These are phyloP conservation scores for Exsudoporus floridanus DNA, from an alignment of 1,284 basidiomycete species.

Conservation along the genomic window DNA sequence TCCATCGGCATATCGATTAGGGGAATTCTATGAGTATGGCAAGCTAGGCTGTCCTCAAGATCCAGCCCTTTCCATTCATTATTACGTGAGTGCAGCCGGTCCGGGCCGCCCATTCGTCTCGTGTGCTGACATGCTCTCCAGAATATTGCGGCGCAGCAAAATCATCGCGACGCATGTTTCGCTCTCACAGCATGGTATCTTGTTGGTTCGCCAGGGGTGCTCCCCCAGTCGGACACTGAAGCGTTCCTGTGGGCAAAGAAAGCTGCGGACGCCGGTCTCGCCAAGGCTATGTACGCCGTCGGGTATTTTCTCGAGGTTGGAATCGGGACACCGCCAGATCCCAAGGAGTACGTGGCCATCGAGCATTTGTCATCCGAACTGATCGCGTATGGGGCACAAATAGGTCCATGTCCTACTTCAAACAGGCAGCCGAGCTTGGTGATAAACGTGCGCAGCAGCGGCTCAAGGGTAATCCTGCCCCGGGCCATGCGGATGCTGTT, in stretches of 20 bases:
- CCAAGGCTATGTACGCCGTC: slow-evolving; percentile 95
- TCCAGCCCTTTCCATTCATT: slow-evolving; percentile 95
- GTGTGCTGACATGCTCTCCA: slow-evolving; percentile 36
- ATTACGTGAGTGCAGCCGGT: slow-evolving; percentile 71
- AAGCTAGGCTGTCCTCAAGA: slow-evolving; percentile 99
- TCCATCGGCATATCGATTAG: slow-evolving; percentile 92
- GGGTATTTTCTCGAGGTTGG: slow-evolving; percentile 97
- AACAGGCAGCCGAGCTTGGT: slow-evolving; percentile 87
- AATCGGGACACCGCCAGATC: slow-evolving; percentile 73
- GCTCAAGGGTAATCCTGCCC: slow-evolving; percentile 63
- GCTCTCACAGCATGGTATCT: slow-evolving; percentile 99
- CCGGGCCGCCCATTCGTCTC: not conserved
- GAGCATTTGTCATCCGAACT: slow-evolving; percentile 2
- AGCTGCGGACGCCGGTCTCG: slow-evolving; percentile 85
- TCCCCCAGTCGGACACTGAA: slow-evolving; percentile 97
- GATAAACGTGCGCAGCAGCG: slow-evolving; percentile 93
- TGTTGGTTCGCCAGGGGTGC: slow-evolving; percentile 94
- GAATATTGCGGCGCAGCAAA: slow-evolving; percentile 98
- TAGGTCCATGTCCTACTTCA: slow-evolving; percentile 83
- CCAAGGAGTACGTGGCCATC: slow-evolving; percentile 56
- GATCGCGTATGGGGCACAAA: not conserved
- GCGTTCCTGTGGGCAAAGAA: slow-evolving; percentile 94
- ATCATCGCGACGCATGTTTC: slow-evolving; percentile 96
- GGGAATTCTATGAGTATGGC: slow-evolving; percentile 99
- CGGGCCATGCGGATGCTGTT: slow-evolving; percentile 62